Conservation (phyloP, 2,329 filamentous ascomycete genomes). For the Gliomastix tumulicola region DNA sequence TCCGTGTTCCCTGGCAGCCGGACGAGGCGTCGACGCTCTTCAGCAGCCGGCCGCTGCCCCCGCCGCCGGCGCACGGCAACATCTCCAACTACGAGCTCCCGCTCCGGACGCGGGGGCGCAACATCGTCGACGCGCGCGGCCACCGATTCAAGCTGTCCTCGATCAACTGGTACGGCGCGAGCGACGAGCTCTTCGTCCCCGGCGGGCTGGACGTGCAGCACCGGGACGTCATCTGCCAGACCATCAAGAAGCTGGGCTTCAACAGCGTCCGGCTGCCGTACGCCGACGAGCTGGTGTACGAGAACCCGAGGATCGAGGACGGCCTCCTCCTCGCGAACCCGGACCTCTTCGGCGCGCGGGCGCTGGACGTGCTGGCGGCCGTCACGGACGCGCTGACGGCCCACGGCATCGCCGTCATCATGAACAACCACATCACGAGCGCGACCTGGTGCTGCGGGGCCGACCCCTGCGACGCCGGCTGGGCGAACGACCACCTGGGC, state of each 20-base stretch:
- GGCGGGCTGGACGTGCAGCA: conserved; percentile 58
- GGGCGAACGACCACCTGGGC: conserved; percentile 58
- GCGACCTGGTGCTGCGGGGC: conserved; percentile 64
- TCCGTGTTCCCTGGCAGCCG: conserved; percentile 40
- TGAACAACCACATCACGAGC: conserved; percentile 66
- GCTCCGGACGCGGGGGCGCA: conserved; percentile 49
- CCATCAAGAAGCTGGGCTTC: conserved; percentile 57
- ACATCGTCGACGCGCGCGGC: conserved; percentile 51
- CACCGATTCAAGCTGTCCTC: conserved; percentile 55
- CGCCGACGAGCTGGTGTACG: conserved; percentile 59
- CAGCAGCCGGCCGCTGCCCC: conserved; percentile 37
- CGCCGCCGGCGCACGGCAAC: conserved; percentile 31
- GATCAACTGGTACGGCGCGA: conserved; percentile 67
- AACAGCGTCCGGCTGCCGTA: conserved; percentile 66
- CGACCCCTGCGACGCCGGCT: conserved; percentile 60
- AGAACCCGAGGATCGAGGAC: conserved; percentile 47
- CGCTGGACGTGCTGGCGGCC: conserved; percentile 55
- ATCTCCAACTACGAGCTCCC: conserved; percentile 47
- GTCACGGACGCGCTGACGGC: conserved; percentile 53
- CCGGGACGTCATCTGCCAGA: conserved; percentile 50
- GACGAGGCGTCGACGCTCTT: conserved; percentile 39
- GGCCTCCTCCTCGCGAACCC: conserved; percentile 47
- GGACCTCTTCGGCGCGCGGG: conserved; percentile 48
- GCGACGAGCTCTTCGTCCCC: conserved; percentile 58
- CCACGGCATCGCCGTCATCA: conserved; percentile 55